A percentile compares a stretch with the other conserved stretches of the same genome.
Conservation (phyloP, 306 rosid genomes). For the Corylus heterophylla region DNA sequence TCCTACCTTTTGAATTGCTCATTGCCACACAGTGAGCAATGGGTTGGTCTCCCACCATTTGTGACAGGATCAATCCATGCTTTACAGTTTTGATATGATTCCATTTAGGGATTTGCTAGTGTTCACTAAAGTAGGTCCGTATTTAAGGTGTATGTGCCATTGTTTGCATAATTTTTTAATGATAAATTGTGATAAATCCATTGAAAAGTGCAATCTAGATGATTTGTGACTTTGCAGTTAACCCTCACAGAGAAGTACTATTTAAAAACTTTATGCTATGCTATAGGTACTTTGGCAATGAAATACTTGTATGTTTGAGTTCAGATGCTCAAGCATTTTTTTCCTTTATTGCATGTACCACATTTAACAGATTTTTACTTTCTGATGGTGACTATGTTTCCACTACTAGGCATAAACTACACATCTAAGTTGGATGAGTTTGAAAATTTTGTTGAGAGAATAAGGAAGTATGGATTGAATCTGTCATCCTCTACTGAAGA, state of each 20-base stretch:
- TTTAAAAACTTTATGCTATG: neutral
- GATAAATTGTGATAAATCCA: neutral
- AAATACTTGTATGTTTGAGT: neutral
- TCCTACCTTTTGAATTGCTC: neutral
- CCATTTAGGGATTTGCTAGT: neutral
- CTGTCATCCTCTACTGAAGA: constrained; percentile 49
- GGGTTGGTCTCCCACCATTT: neutral
- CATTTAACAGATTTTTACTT: constrained; percentile 6
- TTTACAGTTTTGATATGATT: neutral
- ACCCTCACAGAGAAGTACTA: neutral
- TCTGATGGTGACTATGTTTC: constrained; percentile 13
- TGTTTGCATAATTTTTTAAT: neutral
- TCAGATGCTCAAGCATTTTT: neutral
- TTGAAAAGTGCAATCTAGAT: neutral
- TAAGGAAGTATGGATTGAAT: constrained; percentile 73
- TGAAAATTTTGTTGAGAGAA: constrained; percentile 77
- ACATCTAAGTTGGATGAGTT: constrained; percentile 89
- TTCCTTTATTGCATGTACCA: constrained; percentile 11
- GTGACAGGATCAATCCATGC: neutral
- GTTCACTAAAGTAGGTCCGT: neutral
- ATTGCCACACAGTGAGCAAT: neutral
- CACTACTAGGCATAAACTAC: constrained; percentile 63
- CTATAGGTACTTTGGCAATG: neutral
- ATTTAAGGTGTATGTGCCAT: neutral
- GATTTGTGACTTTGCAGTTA: neutral